Base-by-base conservation (phyloP, 2,329 filamentous ascomycete species). In the Cladophialophora psammophila region DNA sequence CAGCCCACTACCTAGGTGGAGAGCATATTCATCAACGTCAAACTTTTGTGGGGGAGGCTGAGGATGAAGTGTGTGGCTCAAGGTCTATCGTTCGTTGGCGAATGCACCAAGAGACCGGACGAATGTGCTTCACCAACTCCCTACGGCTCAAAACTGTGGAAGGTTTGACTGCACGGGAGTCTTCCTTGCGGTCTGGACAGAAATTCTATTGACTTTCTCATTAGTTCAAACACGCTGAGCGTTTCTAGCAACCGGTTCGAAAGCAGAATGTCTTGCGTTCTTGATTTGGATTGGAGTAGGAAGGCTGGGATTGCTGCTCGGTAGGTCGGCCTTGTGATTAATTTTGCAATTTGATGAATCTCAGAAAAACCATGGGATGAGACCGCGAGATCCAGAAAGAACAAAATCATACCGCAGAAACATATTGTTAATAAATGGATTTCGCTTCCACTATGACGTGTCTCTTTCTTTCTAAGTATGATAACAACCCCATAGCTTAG, bases 251-350 rank as follows among this genome's bases (percentile, higher is more conserved):
- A 10, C 45, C 45, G 26, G 45, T 18, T 50, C 18, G 20, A 9
- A 50, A 26, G 45, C 45, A 50, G 45, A 20, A 13, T 10, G 26
- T 50, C 18, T 4, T 5, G 45, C 18, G 20, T 26, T 10, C 45
- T 50, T 50, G 3, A 20, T 20, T 50, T 10, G 45, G 26, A 26
- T 31, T 26, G 45, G 45, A 31, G 45, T 50, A 20, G 18, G 26
- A 50, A 50, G 45, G 45, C 45, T 50, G 6, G 45, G 12, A 50
- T 13, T 26, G 20, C 26, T 50, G 45, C 45, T 50, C 45, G 45
- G 45, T 50, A 50, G 45, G 45, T 50, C 45, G 45, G 45, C 45
- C 45, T 50, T 50, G 45, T 31, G 45, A 26, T 50, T 50, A 20
- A 50, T 31, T 50, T 50, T 26, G 9, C 45, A 7, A 13, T 5